Base-by-base conservation (phyloP, 1,284 basidiomycete species). In the Gymnopus androsaceus region DNA sequence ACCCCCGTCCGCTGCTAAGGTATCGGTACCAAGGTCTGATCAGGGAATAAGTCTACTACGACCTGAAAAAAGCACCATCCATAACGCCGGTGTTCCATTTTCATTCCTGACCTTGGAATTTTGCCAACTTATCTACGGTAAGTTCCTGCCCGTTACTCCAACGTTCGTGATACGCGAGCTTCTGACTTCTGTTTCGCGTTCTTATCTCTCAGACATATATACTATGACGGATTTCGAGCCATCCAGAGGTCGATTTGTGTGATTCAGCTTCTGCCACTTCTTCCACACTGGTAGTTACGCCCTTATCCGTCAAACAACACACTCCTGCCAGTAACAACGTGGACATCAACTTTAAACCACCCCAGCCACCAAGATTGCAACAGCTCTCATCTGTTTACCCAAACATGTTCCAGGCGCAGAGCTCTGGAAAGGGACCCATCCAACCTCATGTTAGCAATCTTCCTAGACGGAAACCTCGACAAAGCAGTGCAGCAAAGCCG, bases 361-460 rank as follows among this genome's bases (percentile, higher is more conserved):
- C 53, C 38, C 21, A 38, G 37, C 41, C 25, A 37, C 44, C 34
- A 6, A 19, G 23, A 28, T 36, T 48, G 1, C 52, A 44, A 17
- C 40, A 33, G n/a, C 40, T 34, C 25, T 44, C 30, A 8, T 17
- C 47, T 44, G 28, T 40, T 21, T 37, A 17, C 14, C 8, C 33
- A n/a, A 36, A 9, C 27, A 55, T 58, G 57, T 58, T 41, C 30
- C 46, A 54, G 30, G 5, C 37, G 23, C 40, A 51, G 19, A 31
- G 28, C 9, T 37, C 19, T 36, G 55, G 55, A 28, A 58, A 58
- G 41, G 57, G 57, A 7, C 53, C 53, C n/a, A 46, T 58, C 17
- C 57, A 58, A 27, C 57, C 57, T 38, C 57, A 58, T 42, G 34
- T 55, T 23, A 58, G 41, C 25, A 58, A 58, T 41, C 49, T 58